These are phyloP conservation scores for Blumeria hordei DNA, from an alignment of 2,329 filamentous ascomycete species.

Conservation along the genomic window DNA sequence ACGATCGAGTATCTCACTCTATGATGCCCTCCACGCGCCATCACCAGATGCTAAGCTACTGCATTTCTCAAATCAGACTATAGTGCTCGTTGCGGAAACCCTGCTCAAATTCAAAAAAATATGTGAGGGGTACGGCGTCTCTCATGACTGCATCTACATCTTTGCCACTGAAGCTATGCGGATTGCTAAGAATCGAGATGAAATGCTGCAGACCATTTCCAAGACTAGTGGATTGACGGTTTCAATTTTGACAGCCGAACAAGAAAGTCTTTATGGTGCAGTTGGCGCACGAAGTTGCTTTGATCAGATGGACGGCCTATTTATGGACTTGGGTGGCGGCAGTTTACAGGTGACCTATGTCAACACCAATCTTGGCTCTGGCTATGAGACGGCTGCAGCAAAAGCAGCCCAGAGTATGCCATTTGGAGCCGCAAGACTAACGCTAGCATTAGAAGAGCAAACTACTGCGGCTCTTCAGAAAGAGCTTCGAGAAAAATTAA, in stretches of 20 bases:
- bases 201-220: conserved; percentile 42
- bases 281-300: conserved; percentile 55
- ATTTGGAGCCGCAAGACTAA: conserved; percentile 34
- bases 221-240: conserved; percentile 41
- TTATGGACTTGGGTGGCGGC: conserved; percentile 50
- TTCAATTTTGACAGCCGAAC: conserved; percentile 47
- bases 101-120: conserved; percentile 47
- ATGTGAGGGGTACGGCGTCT: conserved; percentile 46
- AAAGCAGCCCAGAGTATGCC: conserved; percentile 30
- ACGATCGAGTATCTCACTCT: conserved; percentile 61
- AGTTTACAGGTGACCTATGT: conserved; percentile 46
- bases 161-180: conserved; percentile 80
- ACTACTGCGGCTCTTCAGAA: conserved; percentile 20
- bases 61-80: conserved; percentile 28
- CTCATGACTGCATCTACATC: conserved; percentile 38
- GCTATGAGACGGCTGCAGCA: conserved; percentile 29
- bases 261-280: conserved; percentile 64
- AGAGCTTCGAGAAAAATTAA: conserved; percentile 29
- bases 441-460: conserved; percentile 22
- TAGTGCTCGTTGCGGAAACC: conserved; percentile 38
- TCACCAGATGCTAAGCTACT: conserved; percentile 14
- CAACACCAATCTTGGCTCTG: conserved; percentile 19
- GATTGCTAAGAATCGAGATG: conserved; percentile 46
- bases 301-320: conserved; percentile 32
- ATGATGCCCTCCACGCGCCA: conserved; percentile 46